Conservation (phyloP, 75 land plant genomes). For the Pinus albicaulis region DNA sequence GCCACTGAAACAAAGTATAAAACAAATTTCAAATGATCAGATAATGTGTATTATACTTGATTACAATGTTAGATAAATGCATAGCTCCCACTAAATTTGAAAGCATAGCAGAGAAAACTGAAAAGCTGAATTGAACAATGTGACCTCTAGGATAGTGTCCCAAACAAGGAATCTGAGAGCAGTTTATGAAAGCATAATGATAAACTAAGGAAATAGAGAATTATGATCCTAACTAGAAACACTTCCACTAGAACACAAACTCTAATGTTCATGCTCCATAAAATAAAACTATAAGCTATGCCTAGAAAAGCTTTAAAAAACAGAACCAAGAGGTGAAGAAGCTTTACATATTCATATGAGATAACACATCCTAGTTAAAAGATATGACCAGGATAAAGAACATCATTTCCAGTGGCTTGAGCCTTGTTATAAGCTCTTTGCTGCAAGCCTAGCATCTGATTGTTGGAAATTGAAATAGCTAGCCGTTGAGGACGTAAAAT, state of each 20-base stretch:
- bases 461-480: no score
- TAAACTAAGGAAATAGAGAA: not conserved
- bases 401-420: not conserved
- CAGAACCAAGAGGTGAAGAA: not conserved
- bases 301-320: not conserved
- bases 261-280: not conserved
- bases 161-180: not conserved
- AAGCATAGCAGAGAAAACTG: not conserved
- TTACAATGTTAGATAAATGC: no score
- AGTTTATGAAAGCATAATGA: not conserved
- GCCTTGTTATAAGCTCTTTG: no score
- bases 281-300: not conserved
- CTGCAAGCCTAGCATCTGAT: no score
- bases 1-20: slow-evolving; percentile 49
- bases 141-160: not conserved
- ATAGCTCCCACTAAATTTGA: not conserved
- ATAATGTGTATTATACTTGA: not conserved
- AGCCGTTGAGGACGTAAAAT: no score
- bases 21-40: slow-evolving; percentile 2
- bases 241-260: not conserved
- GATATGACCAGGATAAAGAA: not conserved
- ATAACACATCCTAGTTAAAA: not conserved
- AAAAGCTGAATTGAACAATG: no score
- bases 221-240: not conserved
- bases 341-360: not conserved